These are phyloP conservation scores for Aphanomyces astaci DNA, from an alignment of 352 stramenopile genomes.

Conservation along the genomic window DNA sequence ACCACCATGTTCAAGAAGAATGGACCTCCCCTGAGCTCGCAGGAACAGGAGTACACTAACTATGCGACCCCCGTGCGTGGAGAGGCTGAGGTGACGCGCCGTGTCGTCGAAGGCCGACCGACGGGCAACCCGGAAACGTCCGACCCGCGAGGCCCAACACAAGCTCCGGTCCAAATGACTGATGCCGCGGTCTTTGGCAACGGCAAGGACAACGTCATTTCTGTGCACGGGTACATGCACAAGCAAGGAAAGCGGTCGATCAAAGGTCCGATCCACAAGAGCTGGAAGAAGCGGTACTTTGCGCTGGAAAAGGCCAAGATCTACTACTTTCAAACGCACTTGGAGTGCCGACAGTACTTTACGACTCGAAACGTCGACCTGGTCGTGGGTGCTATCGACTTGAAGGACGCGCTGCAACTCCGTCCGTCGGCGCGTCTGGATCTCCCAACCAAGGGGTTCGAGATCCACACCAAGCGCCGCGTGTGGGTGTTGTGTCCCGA, in stretches of 20 bases:
- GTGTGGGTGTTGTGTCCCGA: slow-evolving; percentile 82
- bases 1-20: slow-evolving; percentile 3
- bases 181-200: neutral
- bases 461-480: slow-evolving; percentile 69
- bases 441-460: slow-evolving; percentile 72
- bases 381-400: slow-evolving; percentile 68
- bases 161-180: slow-evolving; percentile 4
- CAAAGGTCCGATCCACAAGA: slow-evolving; percentile 83
- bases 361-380: slow-evolving; percentile 74
- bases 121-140: neutral
- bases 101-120: slow-evolving; percentile 3
- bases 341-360: slow-evolving; percentile 83
- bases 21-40: neutral
- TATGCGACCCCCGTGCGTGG: neutral
- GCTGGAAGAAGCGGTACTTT: slow-evolving; percentile 82
- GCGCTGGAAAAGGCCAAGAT: slow-evolving; percentile 82
- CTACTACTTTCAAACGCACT: slow-evolving; percentile 82
- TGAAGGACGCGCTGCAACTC: slow-evolving; percentile 81
- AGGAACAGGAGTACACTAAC: slow-evolving; percentile 8
- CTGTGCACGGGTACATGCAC: slow-evolving; percentile 84
- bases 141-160: neutral
- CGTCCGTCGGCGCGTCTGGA: slow-evolving; percentile 68
- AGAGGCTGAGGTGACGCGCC: neutral
- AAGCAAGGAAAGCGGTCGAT: slow-evolving; percentile 84
- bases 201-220: slow-evolving; percentile 42